These are phyloP conservation scores for Ceratorhiza oryzae-sativae DNA, from an alignment of 1,284 basidiomycete genomes.

Conservation along the genomic window DNA sequence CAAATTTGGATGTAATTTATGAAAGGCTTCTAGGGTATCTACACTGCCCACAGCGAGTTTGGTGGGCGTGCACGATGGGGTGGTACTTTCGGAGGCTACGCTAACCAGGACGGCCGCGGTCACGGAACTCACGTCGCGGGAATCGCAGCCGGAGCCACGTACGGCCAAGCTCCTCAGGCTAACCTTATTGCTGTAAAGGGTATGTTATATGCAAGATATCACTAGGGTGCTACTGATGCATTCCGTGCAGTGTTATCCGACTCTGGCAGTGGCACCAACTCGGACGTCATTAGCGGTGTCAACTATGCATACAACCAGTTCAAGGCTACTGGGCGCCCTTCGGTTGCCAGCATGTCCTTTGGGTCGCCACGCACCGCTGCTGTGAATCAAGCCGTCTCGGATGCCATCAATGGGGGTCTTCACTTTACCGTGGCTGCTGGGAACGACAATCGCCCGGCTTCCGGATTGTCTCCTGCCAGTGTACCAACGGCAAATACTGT, in stretches of 20 bases:
- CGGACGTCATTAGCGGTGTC: conserved; percentile 88
- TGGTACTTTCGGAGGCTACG: conserved; percentile 51
- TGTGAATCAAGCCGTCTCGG: conserved; percentile 39
- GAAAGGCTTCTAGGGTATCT: conserved; percentile 4
- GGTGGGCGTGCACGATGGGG: conserved; percentile 31
- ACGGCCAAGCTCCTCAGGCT: conserved; percentile 95
- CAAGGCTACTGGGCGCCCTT: not conserved
- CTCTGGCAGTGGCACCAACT: conserved; percentile 93
- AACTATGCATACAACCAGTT: conserved; percentile 76
- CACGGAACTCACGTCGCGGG: conserved; percentile 48
- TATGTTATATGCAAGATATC: not conserved
- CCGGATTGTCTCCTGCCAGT: conserved; percentile 53
- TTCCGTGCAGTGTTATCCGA: conserved; percentile 74
- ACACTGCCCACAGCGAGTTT: conserved; percentile 18
- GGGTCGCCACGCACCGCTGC: conserved; percentile 31
- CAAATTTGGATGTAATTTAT: not conserved
- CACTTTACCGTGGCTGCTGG: conserved; percentile 97
- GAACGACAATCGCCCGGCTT: conserved; percentile 64
- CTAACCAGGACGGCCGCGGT: conserved; percentile 33
- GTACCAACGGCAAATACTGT: conserved; percentile 85
- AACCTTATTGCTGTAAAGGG: conserved; percentile 92
- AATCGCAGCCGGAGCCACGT: conserved; percentile 63
- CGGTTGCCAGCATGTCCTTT: conserved; percentile 37
- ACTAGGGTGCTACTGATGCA: conserved; percentile 49
- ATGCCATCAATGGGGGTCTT: conserved; percentile 80